Percentiles rank a stretch among this genome's conserved stretches.
These are phyloP conservation scores for Helicocarpus griseus DNA, from an alignment of 2,329 filamentous ascomycete genomes.

Conservation along the genomic window DNA sequence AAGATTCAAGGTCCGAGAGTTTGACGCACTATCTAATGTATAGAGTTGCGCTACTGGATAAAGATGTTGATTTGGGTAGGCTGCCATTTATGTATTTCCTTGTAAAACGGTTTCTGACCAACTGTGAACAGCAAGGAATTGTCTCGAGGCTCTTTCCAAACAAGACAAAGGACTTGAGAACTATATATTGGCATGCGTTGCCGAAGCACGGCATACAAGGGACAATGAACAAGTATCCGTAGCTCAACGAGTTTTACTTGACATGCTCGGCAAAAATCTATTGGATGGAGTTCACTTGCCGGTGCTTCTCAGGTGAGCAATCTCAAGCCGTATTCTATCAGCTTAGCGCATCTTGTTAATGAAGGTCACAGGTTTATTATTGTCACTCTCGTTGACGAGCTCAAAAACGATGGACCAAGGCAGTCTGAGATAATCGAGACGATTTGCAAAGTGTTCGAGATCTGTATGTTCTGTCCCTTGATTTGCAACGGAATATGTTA, in stretches of 20 bases:
- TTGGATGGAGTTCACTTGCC: constrained; percentile 49
- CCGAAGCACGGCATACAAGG: constrained; percentile 61
- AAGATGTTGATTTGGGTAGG: constrained; percentile 45
- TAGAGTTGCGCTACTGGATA: constrained; percentile 54
- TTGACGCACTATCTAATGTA: constrained; percentile 67
- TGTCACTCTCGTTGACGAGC: constrained; percentile 36
- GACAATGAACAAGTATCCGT: constrained; percentile 52
- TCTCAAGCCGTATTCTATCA: neutral
- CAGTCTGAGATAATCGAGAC: constrained; percentile 30
- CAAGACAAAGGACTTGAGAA: constrained; percentile 45
- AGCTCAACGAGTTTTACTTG: constrained; percentile 51
- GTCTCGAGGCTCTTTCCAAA: constrained; percentile 52
- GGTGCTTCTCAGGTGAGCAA: constrained; percentile 53
- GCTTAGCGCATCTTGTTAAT: neutral
- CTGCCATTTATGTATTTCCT: constrained; percentile 8
- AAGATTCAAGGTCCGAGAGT: constrained; percentile 48
- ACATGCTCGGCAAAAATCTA: constrained; percentile 42
- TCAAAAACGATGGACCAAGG: constrained; percentile 23
- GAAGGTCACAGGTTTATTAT: constrained; percentile 30
- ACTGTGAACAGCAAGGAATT: constrained; percentile 45
- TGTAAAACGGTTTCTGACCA: constrained; percentile 6
- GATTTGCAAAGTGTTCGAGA: constrained; percentile 48
- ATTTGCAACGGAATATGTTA: neutral
- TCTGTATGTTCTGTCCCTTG: constrained; percentile 24
- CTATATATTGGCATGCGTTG: constrained; percentile 68